Conservation (phyloP, 2,329 filamentous ascomycete species). For the Plectosphaerella plurivora region DNA sequence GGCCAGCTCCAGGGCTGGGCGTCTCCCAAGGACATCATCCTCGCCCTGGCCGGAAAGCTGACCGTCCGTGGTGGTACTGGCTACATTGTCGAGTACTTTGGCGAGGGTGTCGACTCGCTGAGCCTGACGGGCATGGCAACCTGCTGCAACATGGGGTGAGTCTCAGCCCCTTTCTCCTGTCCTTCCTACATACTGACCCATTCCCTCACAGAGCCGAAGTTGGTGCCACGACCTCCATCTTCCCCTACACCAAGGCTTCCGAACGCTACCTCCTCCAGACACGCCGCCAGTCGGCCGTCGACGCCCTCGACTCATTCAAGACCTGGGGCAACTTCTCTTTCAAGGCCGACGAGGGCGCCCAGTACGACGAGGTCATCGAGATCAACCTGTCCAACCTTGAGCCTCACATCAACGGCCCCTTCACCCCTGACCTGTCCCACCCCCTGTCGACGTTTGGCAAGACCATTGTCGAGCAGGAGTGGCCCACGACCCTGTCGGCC, state of each 20-base stretch:
- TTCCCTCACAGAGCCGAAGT: conserved; percentile 56
- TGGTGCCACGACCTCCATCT: conserved; percentile 91
- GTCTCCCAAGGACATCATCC: conserved; percentile 91
- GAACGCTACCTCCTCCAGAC: conserved; percentile 84
- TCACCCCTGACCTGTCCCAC: conserved; percentile 92
- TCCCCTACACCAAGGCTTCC: conserved; percentile 85
- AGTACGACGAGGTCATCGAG: conserved; percentile 87
- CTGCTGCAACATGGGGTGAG: conserved; percentile 74
- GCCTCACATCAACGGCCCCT: conserved; percentile 95
- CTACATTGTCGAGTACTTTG: conserved; percentile 91
- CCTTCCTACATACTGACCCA: conserved; percentile 7
- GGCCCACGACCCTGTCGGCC: conserved; percentile 88
- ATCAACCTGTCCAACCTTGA: conserved; percentile 89
- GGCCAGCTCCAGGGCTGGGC: conserved; percentile 88
- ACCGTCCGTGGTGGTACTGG: conserved; percentile 94
- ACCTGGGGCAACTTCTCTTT: conserved; percentile 35
- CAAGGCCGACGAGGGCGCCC: conserved; percentile 70
- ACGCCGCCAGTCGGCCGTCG: conserved; percentile 49
- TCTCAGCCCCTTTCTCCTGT: background rate
- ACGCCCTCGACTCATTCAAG: conserved; percentile 8
- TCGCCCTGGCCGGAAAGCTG: conserved; percentile 81
- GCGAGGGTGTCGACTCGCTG: conserved; percentile 81
- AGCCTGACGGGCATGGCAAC: conserved; percentile 94
- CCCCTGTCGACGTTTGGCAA: conserved; percentile 87
- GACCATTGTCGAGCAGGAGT: conserved; percentile 76